Conservation (phyloP, 2,329 filamentous ascomycete species). For the Rutstroemia sp. region DNA sequence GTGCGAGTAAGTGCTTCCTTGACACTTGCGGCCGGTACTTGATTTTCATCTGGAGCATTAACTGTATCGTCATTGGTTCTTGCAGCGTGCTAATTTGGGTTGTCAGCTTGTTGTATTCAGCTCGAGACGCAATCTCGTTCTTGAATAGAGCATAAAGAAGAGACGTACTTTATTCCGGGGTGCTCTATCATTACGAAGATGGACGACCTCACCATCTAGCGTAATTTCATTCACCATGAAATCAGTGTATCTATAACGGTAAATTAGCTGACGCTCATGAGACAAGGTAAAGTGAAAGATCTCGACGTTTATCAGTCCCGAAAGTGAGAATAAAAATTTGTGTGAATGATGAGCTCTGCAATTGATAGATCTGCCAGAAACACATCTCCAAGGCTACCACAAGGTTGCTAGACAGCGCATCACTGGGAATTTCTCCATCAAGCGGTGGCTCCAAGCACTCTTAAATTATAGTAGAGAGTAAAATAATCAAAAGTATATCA, state of each 20-base stretch:
- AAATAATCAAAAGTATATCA: not conserved
- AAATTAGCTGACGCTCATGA: not conserved
- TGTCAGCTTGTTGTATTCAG: not conserved
- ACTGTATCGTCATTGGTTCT: not conserved
- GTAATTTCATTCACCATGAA: conserved; percentile 69
- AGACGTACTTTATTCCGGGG: conserved; percentile 7
- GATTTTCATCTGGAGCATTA: not conserved
- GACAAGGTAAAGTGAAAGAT: not conserved
- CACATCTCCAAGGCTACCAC: not conserved
- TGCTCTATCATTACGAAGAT: conserved; percentile 40
- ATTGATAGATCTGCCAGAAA: not conserved
- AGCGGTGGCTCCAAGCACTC: too few relatives aligned
- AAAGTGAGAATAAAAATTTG: not conserved
- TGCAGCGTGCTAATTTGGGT: not conserved
- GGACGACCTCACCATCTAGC: conserved; percentile 53
- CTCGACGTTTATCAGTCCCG: too few relatives aligned
- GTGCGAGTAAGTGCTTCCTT: not conserved
- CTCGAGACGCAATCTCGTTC: not conserved
- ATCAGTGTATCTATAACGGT: conserved; percentile 54
- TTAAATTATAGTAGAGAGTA: not conserved
- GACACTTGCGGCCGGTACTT: not conserved
- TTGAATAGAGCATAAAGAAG: not conserved
- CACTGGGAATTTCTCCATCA: too few relatives aligned
- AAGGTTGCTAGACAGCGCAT: too few relatives aligned
- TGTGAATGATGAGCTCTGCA: not conserved